Evolutionary conservation across 805 yeast species (phyloP), one percentile per base, ranked within the genome.

Genomic region (Blastobotrys peoriensis): DNA sequence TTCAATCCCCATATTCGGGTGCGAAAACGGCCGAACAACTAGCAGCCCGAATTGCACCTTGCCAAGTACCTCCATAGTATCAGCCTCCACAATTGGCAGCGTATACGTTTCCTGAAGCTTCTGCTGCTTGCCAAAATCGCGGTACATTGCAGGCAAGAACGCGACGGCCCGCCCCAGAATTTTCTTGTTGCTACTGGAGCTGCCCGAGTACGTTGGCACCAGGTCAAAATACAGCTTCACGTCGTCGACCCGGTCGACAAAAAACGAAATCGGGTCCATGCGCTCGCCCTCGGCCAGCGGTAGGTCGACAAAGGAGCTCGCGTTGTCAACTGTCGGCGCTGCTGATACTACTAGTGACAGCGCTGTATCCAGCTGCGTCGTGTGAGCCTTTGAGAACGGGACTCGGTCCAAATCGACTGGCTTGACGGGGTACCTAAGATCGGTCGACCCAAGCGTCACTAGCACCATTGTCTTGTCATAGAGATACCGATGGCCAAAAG

Each of bases 281-380:
- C 71, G 54, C 22, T 59, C 58, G 48, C 80, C 86, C 54, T 85
- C 95, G 57, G 88, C 93, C 35, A 86, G 65, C 2, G 97, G 97
- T 49, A 89, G 69, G 55, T 88, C 96, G 5, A 82, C 69, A 8
- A 25, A 8, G 10, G 30, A 25, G 10, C 10, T 8, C 30, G 30
- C 30, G 13, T 25, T 25, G 30, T 25, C 30, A 1, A 76, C 76
- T 1, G 85, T 78, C 3, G 84, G 75, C 6, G 59, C 56, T 4
- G 76, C 71, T n/a, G 70, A 66, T 19, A 89, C 74, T 6, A 79
- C 78, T 36, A 89, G 67, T 0, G 95, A 83, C 33, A 89, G 73
- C 0, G 95, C 95, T 2, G 95, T 86, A 54, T 89, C 96, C 33
- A 88, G 70, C 59, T 86, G 93, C 0, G 95, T 84, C n/a, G 81